phyloP scores from a whole-genome alignment of 225 moss, liverwort and hornwort species.

The Climacium dendroides region DNA sequence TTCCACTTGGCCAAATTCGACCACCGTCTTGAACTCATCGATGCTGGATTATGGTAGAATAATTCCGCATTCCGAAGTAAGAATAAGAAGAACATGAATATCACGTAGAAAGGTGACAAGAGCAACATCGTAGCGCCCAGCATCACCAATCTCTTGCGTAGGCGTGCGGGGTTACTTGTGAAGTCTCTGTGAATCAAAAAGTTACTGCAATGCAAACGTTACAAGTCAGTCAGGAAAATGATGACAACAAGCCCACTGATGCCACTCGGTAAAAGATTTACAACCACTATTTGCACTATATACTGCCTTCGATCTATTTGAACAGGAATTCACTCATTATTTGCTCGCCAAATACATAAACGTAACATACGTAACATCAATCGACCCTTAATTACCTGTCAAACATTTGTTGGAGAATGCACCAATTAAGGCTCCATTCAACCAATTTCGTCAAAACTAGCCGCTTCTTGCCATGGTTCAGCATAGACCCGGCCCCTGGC shows the following conservation, averaged over 20 bases:
- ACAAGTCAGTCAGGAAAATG: neutral
- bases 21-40: conserved; percentile 87
- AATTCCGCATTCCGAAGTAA: conserved; percentile 93
- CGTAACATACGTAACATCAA: neutral
- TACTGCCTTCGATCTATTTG: neutral
- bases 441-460: conserved; percentile 83
- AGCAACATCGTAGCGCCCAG: conserved; percentile 84
- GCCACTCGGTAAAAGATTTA: neutral
- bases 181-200: conserved; percentile 83
- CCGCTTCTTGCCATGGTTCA: conserved; percentile 53
- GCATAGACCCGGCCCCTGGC: conserved; percentile 74
- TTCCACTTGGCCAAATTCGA: conserved; percentile 96
- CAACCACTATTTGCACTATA: neutral
- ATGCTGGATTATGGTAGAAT: conserved; percentile 90
- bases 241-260: neutral
- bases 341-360: neutral
- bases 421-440: conserved; percentile 99
- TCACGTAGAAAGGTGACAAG: conserved; percentile 83
- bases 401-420: conserved; percentile 96
- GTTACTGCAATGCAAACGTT: conserved; percentile 46
- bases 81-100: conserved; percentile 96
- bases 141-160: conserved; percentile 78
- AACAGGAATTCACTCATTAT: neutral
- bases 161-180: conserved; percentile 65
- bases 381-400: conserved; percentile 41